Conservation (phyloP, 1,139 yeast genomes). For the Suhomyces terraborum region DNA sequence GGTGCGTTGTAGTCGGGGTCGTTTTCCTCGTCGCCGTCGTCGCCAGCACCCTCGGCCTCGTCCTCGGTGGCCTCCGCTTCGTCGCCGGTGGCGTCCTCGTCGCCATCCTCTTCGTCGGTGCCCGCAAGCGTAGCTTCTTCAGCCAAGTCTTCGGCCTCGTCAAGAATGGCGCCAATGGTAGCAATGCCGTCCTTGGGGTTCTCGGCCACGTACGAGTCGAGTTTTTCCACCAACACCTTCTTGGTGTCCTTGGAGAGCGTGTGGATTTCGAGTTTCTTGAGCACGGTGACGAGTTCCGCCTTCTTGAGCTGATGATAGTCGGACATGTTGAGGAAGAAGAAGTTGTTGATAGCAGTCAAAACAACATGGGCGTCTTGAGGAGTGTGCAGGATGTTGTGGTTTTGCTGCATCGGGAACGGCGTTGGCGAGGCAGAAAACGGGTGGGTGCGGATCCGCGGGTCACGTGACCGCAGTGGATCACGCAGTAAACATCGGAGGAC, state of each 20-base stretch:
- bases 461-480: conserved; percentile 8
- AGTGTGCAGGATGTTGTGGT: conserved; percentile 8
- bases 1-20: conserved; percentile 32
- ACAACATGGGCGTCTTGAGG: neutral
- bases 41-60: conserved; percentile 27
- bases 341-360: conserved; percentile 5
- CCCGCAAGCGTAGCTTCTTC: conserved; percentile 23
- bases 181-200: conserved; percentile 42
- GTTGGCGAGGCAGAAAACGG: too few species aligned
- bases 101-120: conserved; percentile 25
- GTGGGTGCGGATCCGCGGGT: neutral
- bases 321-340: conserved; percentile 22
- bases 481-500: neutral
- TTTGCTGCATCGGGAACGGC: conserved; percentile 5
- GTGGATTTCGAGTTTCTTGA: conserved; percentile 38
- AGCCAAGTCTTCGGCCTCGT: conserved; percentile 22
- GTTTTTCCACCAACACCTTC: conserved; percentile 43
- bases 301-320: conserved; percentile 36
- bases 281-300: conserved; percentile 41
- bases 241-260: conserved; percentile 45
- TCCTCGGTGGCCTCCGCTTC: conserved; percentile 27
- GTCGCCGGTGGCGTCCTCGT: conserved; percentile 20
- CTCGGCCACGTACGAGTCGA: conserved; percentile 38
- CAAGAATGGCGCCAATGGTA: conserved; percentile 21
- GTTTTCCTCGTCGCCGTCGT: conserved; percentile 24